Base-by-base conservation (phyloP, 1,284 basidiomycete species). In the Kwoniella shivajii region DNA sequence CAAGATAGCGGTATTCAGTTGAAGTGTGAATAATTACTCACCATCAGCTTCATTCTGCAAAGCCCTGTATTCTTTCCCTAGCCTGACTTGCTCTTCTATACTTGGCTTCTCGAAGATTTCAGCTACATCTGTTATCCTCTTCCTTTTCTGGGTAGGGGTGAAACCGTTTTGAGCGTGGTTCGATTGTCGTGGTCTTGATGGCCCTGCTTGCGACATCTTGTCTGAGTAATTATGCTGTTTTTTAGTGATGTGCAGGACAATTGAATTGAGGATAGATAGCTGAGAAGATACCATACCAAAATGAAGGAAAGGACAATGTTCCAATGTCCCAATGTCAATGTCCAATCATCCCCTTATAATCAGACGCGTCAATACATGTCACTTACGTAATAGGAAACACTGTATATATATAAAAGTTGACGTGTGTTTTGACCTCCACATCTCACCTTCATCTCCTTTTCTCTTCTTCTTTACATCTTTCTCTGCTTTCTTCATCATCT, bases 41-140 rank as follows among this genome's bases (percentile, higher is more conserved):
- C 74, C 69, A 27, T 75, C 70, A 2, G 69, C 66, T 46, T 64
- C 38, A n/a, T 36, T 55, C 50, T 73, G 68, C 31, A 74, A 36
- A 1, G 54, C 57, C 26, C 67, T 56, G 42, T 72, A 73, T 26
- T 61, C 50, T 39, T 42, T 47, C 5, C 55, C 46, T 9, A 71
- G 31, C 44, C 48, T 55, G 42, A 51, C 42, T 51, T 69, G 66
- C 55, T 68, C 64, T 31, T 62, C 60, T 13, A 56, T 45, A 56
- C 66, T 60, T 29, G 61, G 60, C 27, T 49, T 53, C 24, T 50
- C 63, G 52, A 76, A 74, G 16, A 69, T 59, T 39, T 72, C 66
- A n/a, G 36, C 39, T 16, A 47, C 56, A 49, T 61, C 45, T 9
- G 59, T 61, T 18, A 61, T 41, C 43, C 47, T 56, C 39, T 34